Evolutionary conservation across 1,284 basidiomycete species (phyloP), one percentile per base, ranked within the genome.

Genomic region (Ceratobasidium sp.): DNA sequence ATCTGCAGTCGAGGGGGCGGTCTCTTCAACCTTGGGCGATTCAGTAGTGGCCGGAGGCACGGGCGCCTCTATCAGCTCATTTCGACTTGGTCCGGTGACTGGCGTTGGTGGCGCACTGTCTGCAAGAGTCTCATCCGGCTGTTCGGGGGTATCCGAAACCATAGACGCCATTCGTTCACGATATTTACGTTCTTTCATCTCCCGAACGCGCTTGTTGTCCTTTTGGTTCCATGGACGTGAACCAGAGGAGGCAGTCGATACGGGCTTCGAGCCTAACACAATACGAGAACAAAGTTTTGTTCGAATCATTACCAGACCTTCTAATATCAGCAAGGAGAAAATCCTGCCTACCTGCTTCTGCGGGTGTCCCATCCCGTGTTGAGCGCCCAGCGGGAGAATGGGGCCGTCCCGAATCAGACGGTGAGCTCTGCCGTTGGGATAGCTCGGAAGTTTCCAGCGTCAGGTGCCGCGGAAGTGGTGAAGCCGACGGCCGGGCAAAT

Each of bases 401-500:
- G 34, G 46, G 28, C 23, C 61, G 43, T 18, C 30, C 26, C 12
- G 45, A 28, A 21, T 43, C 45, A 4, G 34, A 67, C 9, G 46
- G 18, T 28, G 70, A n/a, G 23, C 41, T 28, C 14, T n/a, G 43
- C n/a, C 36, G 45, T 32, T 32, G 75, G 26, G 45, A 67, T 67
- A 43, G 72, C 52, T 69, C 77, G 76, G 26, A 28, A 16, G 30
- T 52, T 28, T 58, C 26, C 52, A 58, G 30, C 1, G 57, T 58
- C 41, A 58, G 28, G 41, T 71, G 53, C 34, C 41, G 45, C 4
- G 67, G 18, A 77, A 78, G 21, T 78, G 77, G 45, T 18, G 72
- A 39, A 10, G 36, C 43, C 16, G 41, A 48, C 30, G 57, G 53
- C 32, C 30, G 48, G 5, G 48, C 50, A 41, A 70, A 61, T 28